phyloP scores from a whole-genome alignment of 495 filamentous ascomycete species.

The Lindgomyces ingoldianus region DNA sequence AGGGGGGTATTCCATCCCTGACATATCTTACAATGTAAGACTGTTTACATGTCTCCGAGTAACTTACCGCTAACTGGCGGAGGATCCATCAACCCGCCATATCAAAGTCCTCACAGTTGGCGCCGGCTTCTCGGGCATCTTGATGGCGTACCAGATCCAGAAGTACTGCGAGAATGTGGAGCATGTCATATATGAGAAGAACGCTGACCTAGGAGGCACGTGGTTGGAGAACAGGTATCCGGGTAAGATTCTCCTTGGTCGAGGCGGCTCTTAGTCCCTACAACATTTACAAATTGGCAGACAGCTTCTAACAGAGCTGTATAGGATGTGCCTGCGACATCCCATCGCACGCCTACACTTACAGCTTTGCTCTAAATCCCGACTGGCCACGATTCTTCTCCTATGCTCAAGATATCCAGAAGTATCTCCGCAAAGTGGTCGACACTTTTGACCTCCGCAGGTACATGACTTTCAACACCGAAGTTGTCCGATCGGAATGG shows the following conservation, averaged over 20 bases:
- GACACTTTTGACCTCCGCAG: conserved; percentile 43
- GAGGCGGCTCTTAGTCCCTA: neutral
- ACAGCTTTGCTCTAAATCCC: conserved; percentile 45
- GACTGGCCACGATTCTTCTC: conserved; percentile 48
- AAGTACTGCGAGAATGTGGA: conserved; percentile 44
- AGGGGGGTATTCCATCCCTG: conserved; percentile 40
- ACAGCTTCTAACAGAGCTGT: conserved; percentile 8
- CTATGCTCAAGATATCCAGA: conserved; percentile 44
- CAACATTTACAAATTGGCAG: neutral
- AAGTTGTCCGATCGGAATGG: conserved; percentile 42
- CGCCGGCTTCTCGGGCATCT: conserved; percentile 44
- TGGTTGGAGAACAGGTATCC: conserved; percentile 44
- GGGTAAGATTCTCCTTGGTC: conserved; percentile 9
- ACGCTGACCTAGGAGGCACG: conserved; percentile 43
- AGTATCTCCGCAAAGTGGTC: conserved; percentile 47
- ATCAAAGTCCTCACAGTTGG: conserved; percentile 43
- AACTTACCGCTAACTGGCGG: neutral
- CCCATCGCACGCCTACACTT: conserved; percentile 46
- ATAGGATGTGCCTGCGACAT: conserved; percentile 26
- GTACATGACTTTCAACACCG: conserved; percentile 45
- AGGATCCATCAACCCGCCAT: conserved; percentile 41
- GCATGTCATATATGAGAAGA: conserved; percentile 47
- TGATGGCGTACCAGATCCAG: conserved; percentile 46
- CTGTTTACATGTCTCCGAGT: neutral
- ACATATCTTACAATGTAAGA: conserved; percentile 33